Evolutionary conservation across 1,284 basidiomycete species (phyloP).

Genomic region (Spongispora temasekensis): DNA sequence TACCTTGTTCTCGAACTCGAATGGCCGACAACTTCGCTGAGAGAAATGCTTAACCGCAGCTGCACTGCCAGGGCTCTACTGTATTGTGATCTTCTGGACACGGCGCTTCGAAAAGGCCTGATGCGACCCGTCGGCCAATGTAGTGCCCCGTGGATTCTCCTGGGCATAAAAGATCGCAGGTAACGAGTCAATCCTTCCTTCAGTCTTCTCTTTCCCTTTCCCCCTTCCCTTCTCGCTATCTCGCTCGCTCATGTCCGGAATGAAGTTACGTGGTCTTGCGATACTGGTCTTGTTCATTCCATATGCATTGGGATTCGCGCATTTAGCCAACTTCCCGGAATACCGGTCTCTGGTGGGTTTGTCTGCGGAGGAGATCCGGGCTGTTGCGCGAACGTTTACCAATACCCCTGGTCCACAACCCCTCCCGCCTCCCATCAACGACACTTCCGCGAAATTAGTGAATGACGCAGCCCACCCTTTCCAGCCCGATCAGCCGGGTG

Average conservation of each 20-base stretch:
- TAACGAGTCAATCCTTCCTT: not conserved
- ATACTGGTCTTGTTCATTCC: slow-evolving; percentile 9
- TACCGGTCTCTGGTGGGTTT: slow-evolving; percentile 25
- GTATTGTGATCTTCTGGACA: not conserved
- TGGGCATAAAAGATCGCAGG: slow-evolving; percentile 15
- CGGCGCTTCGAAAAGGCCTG: no score
- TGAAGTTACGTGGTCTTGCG: slow-evolving; percentile 13
- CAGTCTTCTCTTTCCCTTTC: not conserved
- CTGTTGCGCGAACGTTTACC: slow-evolving; percentile 15
- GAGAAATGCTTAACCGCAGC: not conserved
- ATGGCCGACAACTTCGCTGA: not conserved
- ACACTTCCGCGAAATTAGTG: slow-evolving; percentile 31
- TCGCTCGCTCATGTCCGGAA: not conserved
- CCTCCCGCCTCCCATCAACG: slow-evolving; percentile 20
- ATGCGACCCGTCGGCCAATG: not conserved
- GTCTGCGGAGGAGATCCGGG: slow-evolving; percentile 13
- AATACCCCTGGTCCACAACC: slow-evolving; percentile 29
- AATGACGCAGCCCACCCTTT: slow-evolving; percentile 25
- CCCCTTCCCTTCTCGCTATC: not conserved
- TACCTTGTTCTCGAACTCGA: not conserved
- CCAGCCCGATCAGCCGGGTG: slow-evolving; percentile 16
- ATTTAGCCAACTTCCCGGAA: slow-evolving; percentile 18
- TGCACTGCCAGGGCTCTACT: not conserved
- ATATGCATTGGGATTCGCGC: slow-evolving; percentile 11
- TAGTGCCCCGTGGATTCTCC: not conserved